phyloP scores from a whole-genome alignment of 331 rosid species.

The Prunus yedoensis region DNA sequence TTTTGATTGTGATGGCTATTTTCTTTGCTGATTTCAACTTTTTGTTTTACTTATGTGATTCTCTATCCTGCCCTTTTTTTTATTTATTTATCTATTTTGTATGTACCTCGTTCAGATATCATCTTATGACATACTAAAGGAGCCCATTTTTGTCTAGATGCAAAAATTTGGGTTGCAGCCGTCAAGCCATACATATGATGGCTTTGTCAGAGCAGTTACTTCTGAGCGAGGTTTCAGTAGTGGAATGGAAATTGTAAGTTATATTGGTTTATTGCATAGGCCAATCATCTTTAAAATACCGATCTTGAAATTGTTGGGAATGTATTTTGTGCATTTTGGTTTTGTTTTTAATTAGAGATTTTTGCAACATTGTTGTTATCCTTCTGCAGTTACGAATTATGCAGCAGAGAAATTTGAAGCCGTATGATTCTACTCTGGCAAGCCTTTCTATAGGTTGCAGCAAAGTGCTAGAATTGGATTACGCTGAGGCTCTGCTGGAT shows the following conservation, averaged over 20 bases:
- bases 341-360: constrained; percentile 11
- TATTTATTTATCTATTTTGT: constrained; percentile 15
- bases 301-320: neutral
- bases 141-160: constrained; percentile 55
- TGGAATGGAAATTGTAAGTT: constrained; percentile 66
- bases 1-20: neutral
- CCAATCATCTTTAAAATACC: neutral
- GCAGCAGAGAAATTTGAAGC: constrained; percentile 66
- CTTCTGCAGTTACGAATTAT: constrained; percentile 59
- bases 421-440: constrained; percentile 61
- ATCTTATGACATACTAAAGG: constrained; percentile 6
- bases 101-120: constrained; percentile 22
- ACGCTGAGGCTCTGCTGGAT: constrained; percentile 71
- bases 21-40: neutral
- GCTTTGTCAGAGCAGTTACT: constrained; percentile 58
- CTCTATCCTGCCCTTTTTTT: constrained; percentile 7
- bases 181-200: constrained; percentile 58
- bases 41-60: neutral
- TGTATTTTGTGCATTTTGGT: constrained; percentile 2
- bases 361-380: neutral
- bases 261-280: constrained; percentile 15
- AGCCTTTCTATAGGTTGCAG: constrained; percentile 62
- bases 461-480: constrained; percentile 55
- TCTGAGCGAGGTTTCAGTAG: constrained; percentile 44
- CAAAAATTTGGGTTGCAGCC: constrained; percentile 72